These are phyloP conservation scores for Lactarius tabidus DNA, from an alignment of 768 basidiomycete species.

Conservation along the genomic window DNA sequence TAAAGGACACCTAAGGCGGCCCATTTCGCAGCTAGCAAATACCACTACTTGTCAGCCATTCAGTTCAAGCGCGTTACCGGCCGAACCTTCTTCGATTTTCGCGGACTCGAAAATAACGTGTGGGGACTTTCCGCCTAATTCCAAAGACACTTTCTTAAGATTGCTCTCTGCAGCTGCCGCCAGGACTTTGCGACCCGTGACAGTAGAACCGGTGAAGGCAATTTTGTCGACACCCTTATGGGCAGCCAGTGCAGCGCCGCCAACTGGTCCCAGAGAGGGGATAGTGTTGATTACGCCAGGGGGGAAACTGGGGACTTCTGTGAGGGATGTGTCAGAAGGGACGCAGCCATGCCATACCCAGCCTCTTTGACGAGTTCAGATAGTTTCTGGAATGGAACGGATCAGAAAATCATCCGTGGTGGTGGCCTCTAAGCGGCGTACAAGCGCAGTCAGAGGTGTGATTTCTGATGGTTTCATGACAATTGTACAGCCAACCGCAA, in stretches of 20 bases:
- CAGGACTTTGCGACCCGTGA: constrained; percentile 87
- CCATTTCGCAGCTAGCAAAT: constrained; percentile 71
- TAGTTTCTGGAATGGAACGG: constrained; percentile 52
- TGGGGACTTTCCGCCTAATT: constrained; percentile 92
- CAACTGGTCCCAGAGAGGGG: constrained; percentile 74
- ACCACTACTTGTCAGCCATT: constrained; percentile 2
- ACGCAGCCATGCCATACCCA: constrained; percentile 47
- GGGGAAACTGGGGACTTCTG: constrained; percentile 58
- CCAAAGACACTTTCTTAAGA: constrained; percentile 93
- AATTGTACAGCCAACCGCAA: constrained; percentile 88
- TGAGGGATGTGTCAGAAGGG: constrained; percentile 1
- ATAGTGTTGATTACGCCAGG: constrained; percentile 89
- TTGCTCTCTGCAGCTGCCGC: constrained; percentile 91
- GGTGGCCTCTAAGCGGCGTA: constrained; percentile 33
- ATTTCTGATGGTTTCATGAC: constrained; percentile 94
- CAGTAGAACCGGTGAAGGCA: constrained; percentile 91
- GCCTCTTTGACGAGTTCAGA: constrained; percentile 80
- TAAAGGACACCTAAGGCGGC: constrained; percentile 81
- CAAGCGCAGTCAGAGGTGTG: constrained; percentile 78
- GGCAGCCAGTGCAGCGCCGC: constrained; percentile 78
- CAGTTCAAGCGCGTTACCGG: background rate
- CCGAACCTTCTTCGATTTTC: constrained; percentile 77
- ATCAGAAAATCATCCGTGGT: constrained; percentile 19
- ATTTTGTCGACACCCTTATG: constrained; percentile 91
- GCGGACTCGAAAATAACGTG: constrained; percentile 89